These are phyloP conservation scores for Jaltomata sinuosa DNA, from an alignment of 257 asterid species.

Conservation along the genomic window DNA sequence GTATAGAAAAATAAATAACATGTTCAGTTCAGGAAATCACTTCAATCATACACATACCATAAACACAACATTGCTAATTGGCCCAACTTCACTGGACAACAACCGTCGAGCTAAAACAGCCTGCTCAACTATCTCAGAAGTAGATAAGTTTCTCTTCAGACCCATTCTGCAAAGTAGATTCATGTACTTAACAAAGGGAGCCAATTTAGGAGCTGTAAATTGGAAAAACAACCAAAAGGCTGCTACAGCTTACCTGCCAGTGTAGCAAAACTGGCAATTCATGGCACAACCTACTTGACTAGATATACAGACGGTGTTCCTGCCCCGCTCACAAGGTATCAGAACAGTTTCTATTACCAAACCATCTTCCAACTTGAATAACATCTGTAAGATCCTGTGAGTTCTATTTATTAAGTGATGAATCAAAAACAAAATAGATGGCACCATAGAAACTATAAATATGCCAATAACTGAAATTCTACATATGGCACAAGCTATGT, in stretches of 20 bases:
- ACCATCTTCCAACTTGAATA: constrained; percentile 80
- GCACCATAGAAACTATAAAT: background rate
- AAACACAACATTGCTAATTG: constrained; percentile 82
- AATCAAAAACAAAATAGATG: constrained; percentile 23
- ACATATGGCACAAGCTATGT: constrained; percentile 5
- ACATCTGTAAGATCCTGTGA: constrained; percentile 83
- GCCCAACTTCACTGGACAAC: constrained; percentile 66
- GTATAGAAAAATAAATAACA: background rate
- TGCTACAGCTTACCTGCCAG: constrained; percentile 62
- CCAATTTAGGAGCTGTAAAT: background rate
- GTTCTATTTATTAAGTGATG: constrained; percentile 50
- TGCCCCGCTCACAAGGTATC: constrained; percentile 81
- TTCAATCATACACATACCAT: constrained; percentile 42
- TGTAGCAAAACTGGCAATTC: constrained; percentile 99
- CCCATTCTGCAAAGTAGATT: constrained; percentile 76
- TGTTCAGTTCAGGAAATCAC: background rate
- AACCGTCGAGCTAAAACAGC: constrained; percentile 80
- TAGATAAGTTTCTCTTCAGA: constrained; percentile 62
- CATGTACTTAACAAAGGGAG: background rate
- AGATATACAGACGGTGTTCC: constrained; percentile 92
- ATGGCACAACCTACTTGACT: constrained; percentile 98
- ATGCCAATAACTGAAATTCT: background rate
- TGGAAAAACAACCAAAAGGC: background rate
- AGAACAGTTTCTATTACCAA: constrained; percentile 88
- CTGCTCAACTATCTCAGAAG: constrained; percentile 99